These are phyloP conservation scores for Lantana camara DNA, from an alignment of 257 asterid species.

Conservation along the genomic window DNA sequence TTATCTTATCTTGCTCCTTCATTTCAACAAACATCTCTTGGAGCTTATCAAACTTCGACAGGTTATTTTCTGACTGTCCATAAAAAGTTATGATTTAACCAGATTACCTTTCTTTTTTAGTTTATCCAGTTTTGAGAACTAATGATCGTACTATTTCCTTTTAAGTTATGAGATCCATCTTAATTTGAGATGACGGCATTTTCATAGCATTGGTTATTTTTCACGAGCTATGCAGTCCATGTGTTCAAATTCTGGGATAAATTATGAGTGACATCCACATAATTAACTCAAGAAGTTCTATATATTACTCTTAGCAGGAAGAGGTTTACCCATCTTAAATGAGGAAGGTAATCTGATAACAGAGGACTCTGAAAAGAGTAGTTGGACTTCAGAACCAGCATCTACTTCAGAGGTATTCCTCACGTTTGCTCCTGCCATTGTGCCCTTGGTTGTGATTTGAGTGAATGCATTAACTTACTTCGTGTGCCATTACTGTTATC, in stretches of 20 bases:
- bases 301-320: constrained; percentile 47
- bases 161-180: constrained; percentile 4
- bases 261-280: background rate
- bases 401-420: constrained; percentile 75
- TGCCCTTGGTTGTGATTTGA: no score
- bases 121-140: constrained; percentile 5
- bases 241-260: constrained; percentile 12
- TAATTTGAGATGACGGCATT: background rate
- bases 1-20: constrained; percentile 80
- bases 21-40: constrained; percentile 69
- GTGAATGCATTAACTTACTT: no score
- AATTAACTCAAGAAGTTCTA: no score
- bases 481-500: no score
- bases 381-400: constrained; percentile 53
- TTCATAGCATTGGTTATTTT: constrained; percentile 11
- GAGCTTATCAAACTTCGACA: constrained; percentile 70
- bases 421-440: no score
- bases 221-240: background rate
- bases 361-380: constrained; percentile 67
- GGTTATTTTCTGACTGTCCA: constrained; percentile 45
- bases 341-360: constrained; percentile 81
- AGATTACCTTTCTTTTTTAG: background rate
- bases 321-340: constrained; percentile 79
- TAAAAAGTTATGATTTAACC: background rate
- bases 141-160: background rate